Conservation (phyloP, 441 rosid genomes). For the Metrosideros polymorpha region DNA sequence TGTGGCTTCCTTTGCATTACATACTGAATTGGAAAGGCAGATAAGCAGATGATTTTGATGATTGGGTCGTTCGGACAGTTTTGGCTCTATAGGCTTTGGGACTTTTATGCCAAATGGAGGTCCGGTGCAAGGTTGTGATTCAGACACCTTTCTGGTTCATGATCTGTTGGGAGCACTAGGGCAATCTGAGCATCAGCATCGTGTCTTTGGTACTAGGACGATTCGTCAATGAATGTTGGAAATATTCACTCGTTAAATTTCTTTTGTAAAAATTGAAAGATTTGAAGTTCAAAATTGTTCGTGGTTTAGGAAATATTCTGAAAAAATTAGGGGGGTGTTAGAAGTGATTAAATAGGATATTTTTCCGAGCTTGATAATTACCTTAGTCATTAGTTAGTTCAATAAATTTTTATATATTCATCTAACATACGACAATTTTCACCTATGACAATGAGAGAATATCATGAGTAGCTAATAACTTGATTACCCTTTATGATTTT, state of each 20-base stretch:
- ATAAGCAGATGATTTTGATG: background rate
- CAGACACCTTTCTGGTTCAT: background rate
- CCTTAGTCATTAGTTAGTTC: background rate
- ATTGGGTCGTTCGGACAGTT: background rate
- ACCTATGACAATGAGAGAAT: background rate
- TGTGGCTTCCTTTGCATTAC: background rate
- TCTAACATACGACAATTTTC: background rate
- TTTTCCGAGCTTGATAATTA: background rate
- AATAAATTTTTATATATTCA: background rate
- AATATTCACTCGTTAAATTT: background rate
- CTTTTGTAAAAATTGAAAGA: background rate
- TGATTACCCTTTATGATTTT: no score
- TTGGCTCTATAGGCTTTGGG: background rate
- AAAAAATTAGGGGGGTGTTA: background rate
- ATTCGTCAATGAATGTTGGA: background rate
- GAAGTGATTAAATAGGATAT: background rate
- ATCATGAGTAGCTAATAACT: background rate
- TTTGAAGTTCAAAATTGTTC: background rate
- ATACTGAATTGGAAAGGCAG: background rate
- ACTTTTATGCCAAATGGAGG: background rate
- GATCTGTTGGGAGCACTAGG: background rate
- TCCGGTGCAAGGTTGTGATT: background rate
- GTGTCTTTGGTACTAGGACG: background rate
- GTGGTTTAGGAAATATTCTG: background rate
- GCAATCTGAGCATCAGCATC: background rate